Conservation (phyloP, 208 protist genomes). For the Trypanosoma brucei region DNA sequence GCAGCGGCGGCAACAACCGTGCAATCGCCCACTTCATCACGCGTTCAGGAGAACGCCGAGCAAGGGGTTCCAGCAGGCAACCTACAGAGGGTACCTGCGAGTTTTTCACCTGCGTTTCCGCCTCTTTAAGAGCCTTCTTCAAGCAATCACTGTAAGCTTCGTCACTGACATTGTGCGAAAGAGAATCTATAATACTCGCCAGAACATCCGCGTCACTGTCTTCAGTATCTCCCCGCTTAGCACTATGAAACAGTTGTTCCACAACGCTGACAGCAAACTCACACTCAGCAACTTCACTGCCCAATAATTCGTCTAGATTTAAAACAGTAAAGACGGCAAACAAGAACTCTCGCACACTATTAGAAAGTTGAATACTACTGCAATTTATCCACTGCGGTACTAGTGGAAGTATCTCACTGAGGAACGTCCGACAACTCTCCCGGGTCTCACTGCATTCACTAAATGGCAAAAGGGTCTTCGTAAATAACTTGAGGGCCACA, state of each 20-base stretch:
- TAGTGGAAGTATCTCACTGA: conserved; percentile 23
- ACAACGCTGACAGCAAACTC: conserved; percentile 18
- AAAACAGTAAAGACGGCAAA: conserved; percentile 19
- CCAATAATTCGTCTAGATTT: conserved; percentile 21
- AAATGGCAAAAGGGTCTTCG: conserved; percentile 11
- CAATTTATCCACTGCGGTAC: conserved; percentile 32
- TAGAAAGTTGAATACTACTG: conserved; percentile 13
- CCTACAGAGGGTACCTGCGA: conserved; percentile 25
- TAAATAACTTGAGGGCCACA: conserved; percentile 28
- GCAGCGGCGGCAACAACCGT: conserved; percentile 35
- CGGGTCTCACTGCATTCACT: conserved; percentile 17
- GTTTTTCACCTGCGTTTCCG: conserved; percentile 8
- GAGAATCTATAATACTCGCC: conserved; percentile 16
- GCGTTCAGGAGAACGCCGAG: conserved; percentile 25
- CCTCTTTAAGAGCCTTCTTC: conserved; percentile 6
- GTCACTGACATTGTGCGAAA: conserved; percentile 22
- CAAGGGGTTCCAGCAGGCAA: conserved; percentile 31
- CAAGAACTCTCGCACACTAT: conserved; percentile 11
- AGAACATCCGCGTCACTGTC: not conserved
- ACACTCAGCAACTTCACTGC: conserved; percentile 21
- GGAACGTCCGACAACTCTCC: conserved; percentile 26
- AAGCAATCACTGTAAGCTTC: conserved; percentile 15
- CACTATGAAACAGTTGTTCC: conserved; percentile 17
- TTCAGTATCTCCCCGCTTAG: conserved; percentile 2
- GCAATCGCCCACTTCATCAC: conserved; percentile 32